These are phyloP conservation scores for Zalaria sp. DNA, from an alignment of 2,329 filamentous ascomycete species.

Conservation along the genomic window DNA sequence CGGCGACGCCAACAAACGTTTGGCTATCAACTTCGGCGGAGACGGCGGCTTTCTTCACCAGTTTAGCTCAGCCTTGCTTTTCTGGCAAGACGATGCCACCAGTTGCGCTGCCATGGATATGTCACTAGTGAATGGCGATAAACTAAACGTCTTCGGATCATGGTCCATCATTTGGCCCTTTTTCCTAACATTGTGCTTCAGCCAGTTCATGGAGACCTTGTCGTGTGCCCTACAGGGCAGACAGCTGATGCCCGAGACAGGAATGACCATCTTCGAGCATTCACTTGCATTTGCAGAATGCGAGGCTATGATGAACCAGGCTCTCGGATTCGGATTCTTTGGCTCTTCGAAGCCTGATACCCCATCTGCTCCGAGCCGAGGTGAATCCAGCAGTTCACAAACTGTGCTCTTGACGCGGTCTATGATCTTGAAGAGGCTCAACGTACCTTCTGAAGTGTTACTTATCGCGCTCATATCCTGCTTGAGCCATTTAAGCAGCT, in stretches of 20 bases:
- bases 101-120: constrained; percentile 68
- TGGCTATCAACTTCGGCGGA: constrained; percentile 35
- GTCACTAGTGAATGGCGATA: constrained; percentile 41
- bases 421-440: constrained; percentile 65
- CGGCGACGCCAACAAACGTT: constrained; percentile 25
- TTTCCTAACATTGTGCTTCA: constrained; percentile 53
- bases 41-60: constrained; percentile 57
- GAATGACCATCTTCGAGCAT: constrained; percentile 94
- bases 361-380: constrained; percentile 13
- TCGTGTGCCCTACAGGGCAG: constrained; percentile 79
- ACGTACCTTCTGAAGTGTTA: constrained; percentile 79
- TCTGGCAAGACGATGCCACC: constrained; percentile 58
- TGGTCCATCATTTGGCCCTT: constrained; percentile 63
- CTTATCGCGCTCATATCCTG: constrained; percentile 77
- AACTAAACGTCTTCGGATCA: constrained; percentile 53
- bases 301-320: constrained; percentile 71
- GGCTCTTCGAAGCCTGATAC: constrained; percentile 28
- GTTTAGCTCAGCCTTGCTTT: constrained; percentile 56
- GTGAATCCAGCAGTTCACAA: constrained; percentile 8
- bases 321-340: constrained; percentile 62
- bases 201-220: constrained; percentile 80
- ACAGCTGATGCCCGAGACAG: constrained; percentile 67
- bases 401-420: constrained; percentile 36
- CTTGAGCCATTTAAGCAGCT: constrained; percentile 77
- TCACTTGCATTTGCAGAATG: constrained; percentile 93